These are phyloP conservation scores for Pelargonium nanum DNA, from an alignment of 345 rosid genomes.

Conservation along the genomic window DNA sequence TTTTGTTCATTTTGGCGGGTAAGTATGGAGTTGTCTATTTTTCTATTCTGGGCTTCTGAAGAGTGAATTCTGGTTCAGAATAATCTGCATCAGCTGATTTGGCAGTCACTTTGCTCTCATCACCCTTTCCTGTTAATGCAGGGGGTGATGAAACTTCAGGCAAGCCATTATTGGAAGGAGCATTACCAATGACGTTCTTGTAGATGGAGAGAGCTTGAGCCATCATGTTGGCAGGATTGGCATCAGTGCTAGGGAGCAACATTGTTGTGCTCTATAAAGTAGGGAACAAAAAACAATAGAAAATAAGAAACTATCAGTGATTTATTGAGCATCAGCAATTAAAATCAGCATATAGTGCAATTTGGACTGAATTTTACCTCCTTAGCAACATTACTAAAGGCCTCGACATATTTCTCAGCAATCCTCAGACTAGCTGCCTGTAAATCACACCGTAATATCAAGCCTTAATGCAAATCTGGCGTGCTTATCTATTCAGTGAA, in stretches of 20 bases:
- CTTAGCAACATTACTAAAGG: constrained; percentile 84
- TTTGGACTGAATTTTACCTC: constrained; percentile 32
- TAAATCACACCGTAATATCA: constrained; percentile 11
- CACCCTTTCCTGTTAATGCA: no score
- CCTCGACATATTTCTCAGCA: constrained; percentile 75
- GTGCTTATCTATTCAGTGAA: no score
- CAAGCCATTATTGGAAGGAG: constrained; percentile 12
- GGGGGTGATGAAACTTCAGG: no score
- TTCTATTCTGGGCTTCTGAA: no score
- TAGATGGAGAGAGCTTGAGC: constrained; percentile 75
- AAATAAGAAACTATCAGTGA: background rate
- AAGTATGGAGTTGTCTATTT: no score
- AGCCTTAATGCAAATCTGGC: background rate
- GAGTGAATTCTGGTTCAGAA: no score
- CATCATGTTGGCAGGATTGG: constrained; percentile 58
- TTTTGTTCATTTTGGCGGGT: no score
- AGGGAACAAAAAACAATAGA: background rate
- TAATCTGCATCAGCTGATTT: no score
- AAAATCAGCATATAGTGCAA: background rate
- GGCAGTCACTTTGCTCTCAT: no score
- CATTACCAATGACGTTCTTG: constrained; percentile 46
- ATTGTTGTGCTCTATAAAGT: constrained; percentile 64
- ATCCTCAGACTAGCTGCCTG: constrained; percentile 88
- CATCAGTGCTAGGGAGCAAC: constrained; percentile 67
- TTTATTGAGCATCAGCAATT: background rate